Conservation (phyloP, 139 green algal species). For the Zygnema circumcarinatum region DNA sequence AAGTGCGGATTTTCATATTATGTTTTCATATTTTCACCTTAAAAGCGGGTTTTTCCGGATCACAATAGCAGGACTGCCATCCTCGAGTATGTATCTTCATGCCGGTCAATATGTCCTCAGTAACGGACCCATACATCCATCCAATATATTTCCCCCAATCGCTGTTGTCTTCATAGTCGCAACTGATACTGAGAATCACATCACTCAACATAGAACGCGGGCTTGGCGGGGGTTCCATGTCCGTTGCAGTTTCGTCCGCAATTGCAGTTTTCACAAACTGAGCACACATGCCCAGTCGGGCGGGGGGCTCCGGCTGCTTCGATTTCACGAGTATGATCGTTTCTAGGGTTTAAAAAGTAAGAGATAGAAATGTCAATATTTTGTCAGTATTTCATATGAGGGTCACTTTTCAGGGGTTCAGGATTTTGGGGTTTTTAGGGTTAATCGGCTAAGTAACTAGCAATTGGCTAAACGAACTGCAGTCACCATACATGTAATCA, state of each 20-base stretch:
- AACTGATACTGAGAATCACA: conserved; percentile 53
- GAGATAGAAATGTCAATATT: too few species aligned
- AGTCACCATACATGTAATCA: too few species aligned
- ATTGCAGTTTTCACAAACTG: conserved; percentile 38
- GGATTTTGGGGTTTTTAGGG: too few species aligned
- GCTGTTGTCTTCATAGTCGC: conserved; percentile 59
- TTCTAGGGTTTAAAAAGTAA: background rate
- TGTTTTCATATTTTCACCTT: too few species aligned
- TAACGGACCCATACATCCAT: conserved; percentile 59
- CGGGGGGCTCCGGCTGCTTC: background rate
- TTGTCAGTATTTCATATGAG: too few species aligned
- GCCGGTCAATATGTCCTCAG: conserved; percentile 59
- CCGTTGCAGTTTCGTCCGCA: conserved; percentile 11
- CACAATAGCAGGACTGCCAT: conserved; percentile 44
- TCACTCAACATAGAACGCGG: conserved; percentile 43
- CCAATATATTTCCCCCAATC: conserved; percentile 55
- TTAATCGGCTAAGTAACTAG: too few species aligned
- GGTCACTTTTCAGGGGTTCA: too few species aligned
- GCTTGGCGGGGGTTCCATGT: background rate
- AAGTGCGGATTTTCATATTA: too few species aligned
- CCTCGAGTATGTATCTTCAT: conserved; percentile 54
- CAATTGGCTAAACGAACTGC: too few species aligned
- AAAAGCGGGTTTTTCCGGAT: conserved; percentile 41
- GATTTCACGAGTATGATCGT: conserved; percentile 7
- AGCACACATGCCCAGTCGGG: conserved; percentile 21